Evolutionary conservation across 2,329 filamentous ascomycete species (phyloP), one percentile per base, ranked within the genome.

Genomic region (Colletotrichum sp.): DNA sequence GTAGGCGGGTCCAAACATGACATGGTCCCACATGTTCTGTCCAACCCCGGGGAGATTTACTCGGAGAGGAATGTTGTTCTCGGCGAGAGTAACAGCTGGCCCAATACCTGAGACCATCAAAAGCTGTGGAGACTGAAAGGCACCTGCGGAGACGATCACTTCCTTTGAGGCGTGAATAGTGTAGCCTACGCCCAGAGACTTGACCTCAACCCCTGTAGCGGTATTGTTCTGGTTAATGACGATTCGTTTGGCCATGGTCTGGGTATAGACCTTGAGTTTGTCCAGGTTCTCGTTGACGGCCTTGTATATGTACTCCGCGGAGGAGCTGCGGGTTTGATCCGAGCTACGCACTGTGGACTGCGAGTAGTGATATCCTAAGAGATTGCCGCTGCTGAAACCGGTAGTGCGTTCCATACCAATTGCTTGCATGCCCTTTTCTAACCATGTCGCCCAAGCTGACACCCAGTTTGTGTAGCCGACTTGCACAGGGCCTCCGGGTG

Each of bases 81-180:
- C 80, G 10, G 83, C 75, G 0, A 90, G 82, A 48, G 88, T 83
- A 1, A 72, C 78, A 1, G 80, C 79, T 0, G 88, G 88, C 0
- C 89, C 89, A 21, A 86, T 83, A 21, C 91, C 91, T 4, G 90
- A 92, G 74, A 90, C 86, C 74, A 92, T 85, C 82, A 92, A 87
- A 57, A 92, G 86, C 52, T 94, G 92, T 28, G 95, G 94, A 2
- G 95, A 96, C 84, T 97, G 94, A 76, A 97, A 90, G 72, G 95
- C 94, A 80, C 95, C 95, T 30, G 94, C 95, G 81, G 91, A 94
- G 79, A 98, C 89, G 79, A 98, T 92, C 61, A 94, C 96, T 87
- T 98, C 96, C 80, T 75, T 71, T 8, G 92, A 21, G 12, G 76
- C 74, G 21, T 48, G 43, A 5, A 77, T 58, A 12, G 65, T 77